phyloP scores from a whole-genome alignment of 2,329 filamentous ascomycete species.

The Acrocalymma vagum region DNA sequence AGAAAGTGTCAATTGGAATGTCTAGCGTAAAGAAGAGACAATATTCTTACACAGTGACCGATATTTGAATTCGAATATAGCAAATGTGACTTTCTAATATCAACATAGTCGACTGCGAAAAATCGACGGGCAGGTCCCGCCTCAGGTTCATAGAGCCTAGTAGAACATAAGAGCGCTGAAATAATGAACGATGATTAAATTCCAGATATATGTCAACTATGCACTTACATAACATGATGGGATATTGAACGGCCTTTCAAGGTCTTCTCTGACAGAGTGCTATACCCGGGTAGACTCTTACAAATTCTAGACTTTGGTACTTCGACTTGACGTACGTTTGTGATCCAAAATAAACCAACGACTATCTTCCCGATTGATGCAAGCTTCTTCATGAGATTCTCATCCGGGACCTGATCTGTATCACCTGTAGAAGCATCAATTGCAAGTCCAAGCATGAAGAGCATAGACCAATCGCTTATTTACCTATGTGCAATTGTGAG shows the following conservation, averaged over 20 bases:
- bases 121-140: constrained; percentile 1
- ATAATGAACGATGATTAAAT: no score
- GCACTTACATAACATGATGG: constrained; percentile 9
- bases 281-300: no score
- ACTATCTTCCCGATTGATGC: no score
- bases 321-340: no score
- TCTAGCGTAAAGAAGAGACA: no score
- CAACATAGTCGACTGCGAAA: constrained; percentile 6
- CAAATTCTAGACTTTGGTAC: no score
- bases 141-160: neutral
- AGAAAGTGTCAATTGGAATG: no score
- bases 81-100: constrained; percentile 11
- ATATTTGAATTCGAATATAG: constrained; percentile 22
- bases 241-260: constrained; percentile 12
- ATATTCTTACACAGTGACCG: constrained; percentile 19
- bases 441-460: neutral
- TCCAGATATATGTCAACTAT: no score
- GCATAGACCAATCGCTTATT: neutral
- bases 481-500: constrained; percentile 6
- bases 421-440: neutral
- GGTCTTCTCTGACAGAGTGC: no score
- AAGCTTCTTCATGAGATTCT: no score
- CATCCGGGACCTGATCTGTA: constrained; percentile 7
- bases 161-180: neutral
- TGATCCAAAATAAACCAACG: no score